Base-by-base conservation (phyloP, 2,329 filamentous ascomycete species). In the Aotearoamyces nothofagi region DNA sequence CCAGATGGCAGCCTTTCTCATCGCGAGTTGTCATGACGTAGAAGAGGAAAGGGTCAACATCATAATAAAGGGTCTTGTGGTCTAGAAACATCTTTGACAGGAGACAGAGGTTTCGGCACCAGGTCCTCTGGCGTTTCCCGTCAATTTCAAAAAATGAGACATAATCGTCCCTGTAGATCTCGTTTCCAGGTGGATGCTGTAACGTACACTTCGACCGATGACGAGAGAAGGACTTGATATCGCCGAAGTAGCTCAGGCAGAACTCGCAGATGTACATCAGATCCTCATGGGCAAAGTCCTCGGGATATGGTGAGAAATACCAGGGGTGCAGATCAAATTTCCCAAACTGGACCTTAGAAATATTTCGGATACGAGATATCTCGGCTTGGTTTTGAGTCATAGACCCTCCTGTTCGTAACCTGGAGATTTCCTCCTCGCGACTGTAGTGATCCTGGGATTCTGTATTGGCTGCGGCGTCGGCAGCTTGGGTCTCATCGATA, bases 371-470 rank as follows among this genome's bases (percentile, higher is more conserved):
- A 30, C 92, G 78, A 14, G 87, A 87, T 36, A 98, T 84, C 49
- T 98, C 92, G 9, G 87, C 84, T 33, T 92, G 90, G 40, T 96
- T 96, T 50, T 98, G 92, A 8, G 92, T 98, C 90, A 98, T 96
- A 36, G 84, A 94, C 17, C 90, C 92, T 14, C 82, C 81, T 3
- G 84, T 93, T 22, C 90, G 75, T 7, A 98, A 65, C 50, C 94
- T 93, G 51, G 98, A 90, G 33, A 96, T 94, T 52, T 98, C 90
- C 39, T 92, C 81, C 51, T 92, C 81, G 27, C 79, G 70, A 38
- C 78, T 76, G 47, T 81, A 87, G 4, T 57, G 35, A 26, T 47
- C 40, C 9, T 30, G 31, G 4, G 51, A 43, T 9, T 59, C 55
- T 5, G 45, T 34, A 3, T 53, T 52, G 4, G 41, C 38, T 22